Evolutionary conservation across 2,329 filamentous ascomycete genomes (phyloP).

Genomic region (Cladosporium sp.): DNA sequence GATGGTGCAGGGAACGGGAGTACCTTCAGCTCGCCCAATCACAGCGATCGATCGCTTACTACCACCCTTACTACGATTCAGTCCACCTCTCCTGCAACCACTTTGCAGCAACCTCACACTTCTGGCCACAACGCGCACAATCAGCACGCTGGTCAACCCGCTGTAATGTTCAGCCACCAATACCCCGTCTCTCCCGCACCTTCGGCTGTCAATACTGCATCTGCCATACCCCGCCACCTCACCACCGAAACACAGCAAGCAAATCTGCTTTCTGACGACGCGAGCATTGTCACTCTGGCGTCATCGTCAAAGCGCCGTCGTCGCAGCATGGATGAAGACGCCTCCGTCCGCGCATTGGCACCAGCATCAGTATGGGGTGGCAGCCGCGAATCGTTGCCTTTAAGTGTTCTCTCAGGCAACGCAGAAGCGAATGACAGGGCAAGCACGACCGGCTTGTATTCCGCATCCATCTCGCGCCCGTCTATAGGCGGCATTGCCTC

Average conservation of each 20-base stretch:
- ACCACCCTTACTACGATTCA: conserved; percentile 84
- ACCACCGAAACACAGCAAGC: conserved; percentile 63
- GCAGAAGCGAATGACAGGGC: conserved; percentile 46
- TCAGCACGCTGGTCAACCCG: conserved; percentile 8
- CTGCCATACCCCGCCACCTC: conserved; percentile 66
- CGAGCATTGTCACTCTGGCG: conserved; percentile 76
- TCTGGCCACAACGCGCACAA: neutral
- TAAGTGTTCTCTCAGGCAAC: conserved; percentile 71
- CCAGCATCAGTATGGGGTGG: conserved; percentile 77
- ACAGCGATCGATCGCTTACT: conserved; percentile 71
- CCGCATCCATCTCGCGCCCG: conserved; percentile 40
- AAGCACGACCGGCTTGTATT: conserved; percentile 23
- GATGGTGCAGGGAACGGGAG: conserved; percentile 27
- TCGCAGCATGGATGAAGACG: conserved; percentile 77
- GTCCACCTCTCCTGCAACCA: conserved; percentile 57
- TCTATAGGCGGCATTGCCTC: conserved; percentile 50
- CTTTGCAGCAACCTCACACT: conserved; percentile 28
- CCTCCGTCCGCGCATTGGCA: conserved; percentile 76
- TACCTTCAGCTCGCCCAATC: conserved; percentile 34
- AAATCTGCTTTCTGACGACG: conserved; percentile 77
- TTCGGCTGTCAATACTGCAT: conserved; percentile 56
- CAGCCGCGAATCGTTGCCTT: conserved; percentile 69
- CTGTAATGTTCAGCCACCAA: conserved; percentile 52
- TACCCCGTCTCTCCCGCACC: conserved; percentile 42
- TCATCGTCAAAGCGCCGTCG: conserved; percentile 75